Base-by-base conservation (phyloP, 768 basidiomycete genomes). In the Mycena alexandri region DNA sequence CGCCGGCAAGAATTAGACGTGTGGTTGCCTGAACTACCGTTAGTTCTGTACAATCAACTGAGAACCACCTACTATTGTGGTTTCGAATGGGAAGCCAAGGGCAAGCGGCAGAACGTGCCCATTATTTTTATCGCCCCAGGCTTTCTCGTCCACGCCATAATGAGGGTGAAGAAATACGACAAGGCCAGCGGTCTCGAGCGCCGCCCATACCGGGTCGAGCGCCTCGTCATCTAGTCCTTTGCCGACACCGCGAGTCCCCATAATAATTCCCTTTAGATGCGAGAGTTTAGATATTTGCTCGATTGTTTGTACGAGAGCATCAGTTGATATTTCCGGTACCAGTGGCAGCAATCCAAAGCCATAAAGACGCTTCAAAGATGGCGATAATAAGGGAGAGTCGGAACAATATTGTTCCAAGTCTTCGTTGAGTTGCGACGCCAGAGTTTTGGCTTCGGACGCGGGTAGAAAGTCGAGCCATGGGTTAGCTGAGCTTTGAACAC, bases 391-490 rank as follows among this genome's bases (percentile, higher is more conserved):
- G 0, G 92, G 91, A 5, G 87, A 85, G 1, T 89, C 86, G 3
- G 91, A 83, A 74, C 94, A 96, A 74, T 93, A 96, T 29, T 84
- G 73, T 74, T 96, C 93, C 11, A 96, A 83, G 73, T 95, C 92
- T 38, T 82, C 75, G 75, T 96, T 96, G 48, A 96, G 82, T 55
- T 90, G 85, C n/a, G 75, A 77, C 0, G 94, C 93, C 19, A 95
- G 84, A 14, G 76, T 74, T 54, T 85, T 82, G 11, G 94, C 95
- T 47, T 90, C 86, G 25, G 86, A 74, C 12, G 92, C 86, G 6
- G 90, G 77, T 24, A 96, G 85, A 74, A 95, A 96, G 77, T 96
- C 95, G 41, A 96, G 86, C 94, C 94, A 96, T 11, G 94, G 95
- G 74, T 96, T 96, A 29, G 94, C 94, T 25, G 92, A 87, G 75